Base-by-base conservation (phyloP, 1,284 basidiomycete species). In the Sparassis latifolia region DNA sequence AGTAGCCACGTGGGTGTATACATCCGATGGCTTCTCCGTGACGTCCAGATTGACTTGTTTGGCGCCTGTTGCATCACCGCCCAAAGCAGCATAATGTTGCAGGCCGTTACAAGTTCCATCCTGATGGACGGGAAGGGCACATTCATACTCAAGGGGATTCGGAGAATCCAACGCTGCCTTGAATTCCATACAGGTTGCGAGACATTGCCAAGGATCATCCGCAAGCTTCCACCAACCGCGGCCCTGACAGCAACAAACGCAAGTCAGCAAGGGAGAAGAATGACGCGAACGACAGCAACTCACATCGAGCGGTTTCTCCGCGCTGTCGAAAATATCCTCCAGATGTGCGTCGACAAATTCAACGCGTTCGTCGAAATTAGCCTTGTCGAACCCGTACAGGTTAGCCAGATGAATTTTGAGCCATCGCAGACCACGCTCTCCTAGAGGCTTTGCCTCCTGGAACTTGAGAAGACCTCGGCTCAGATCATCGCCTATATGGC, bases 71-170 rank as follows among this genome's bases (percentile, higher is more conserved):
- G 81, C 74, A 62, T 99, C 97, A 30, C 96, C 97, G 50, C 97
- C 96, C 2, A 99, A 81, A 1, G 96, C 96, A 9, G 97, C 97
- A 62, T 99, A 99, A 68, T 99, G 96, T 71, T 99, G 96, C 59
- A 99, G 75, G 44, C 97, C 96, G 65, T 99, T 99, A 64, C 97
- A 99, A 0, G 97, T 98, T 1, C 96, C 97, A 62, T 99, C 97
- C 70, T 99, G 97, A 66, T 99, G 97, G 5, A 98, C 82, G 0
- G 97, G 97, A 12, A 97, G 75, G n/a, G 74, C 69, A 2, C 86
- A 92, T 58, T 79, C 71, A 71, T 80, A 97, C 29, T 71, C 68
- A 35, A 75, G 72, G 0, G 96, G 94, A 55, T 93, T 79, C 1
- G 76, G 75, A 0, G 87, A 87, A 33, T 86, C 77, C 0, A 94